These are phyloP conservation scores for Arthrobotrys pseudoclavata DNA, from an alignment of 2,329 filamentous ascomycete species.

Conservation along the genomic window DNA sequence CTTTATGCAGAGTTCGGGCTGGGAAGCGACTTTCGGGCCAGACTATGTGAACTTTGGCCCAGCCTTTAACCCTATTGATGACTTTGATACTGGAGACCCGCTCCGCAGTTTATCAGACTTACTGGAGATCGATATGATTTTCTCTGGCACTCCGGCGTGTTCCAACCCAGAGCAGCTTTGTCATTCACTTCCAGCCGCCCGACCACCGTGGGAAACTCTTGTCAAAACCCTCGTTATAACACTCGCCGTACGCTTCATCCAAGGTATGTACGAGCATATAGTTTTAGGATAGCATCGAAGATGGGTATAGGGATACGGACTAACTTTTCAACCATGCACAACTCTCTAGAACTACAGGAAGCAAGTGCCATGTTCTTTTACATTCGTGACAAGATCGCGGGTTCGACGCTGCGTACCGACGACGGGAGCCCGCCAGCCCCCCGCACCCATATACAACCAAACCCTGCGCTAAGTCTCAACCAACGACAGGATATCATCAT, in stretches of 20 bases:
- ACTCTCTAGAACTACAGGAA: not conserved
- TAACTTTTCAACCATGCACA: no score
- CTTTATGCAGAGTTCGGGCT: slow-evolving; percentile 1
- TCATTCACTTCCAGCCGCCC: not conserved
- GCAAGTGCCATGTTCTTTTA: not conserved
- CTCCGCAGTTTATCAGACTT: not conserved
- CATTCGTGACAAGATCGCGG: not conserved
- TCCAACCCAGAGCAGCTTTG: no score
- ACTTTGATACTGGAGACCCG: no score
- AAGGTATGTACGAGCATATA: not conserved
- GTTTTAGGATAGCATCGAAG: no score
- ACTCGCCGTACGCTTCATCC: not conserved
- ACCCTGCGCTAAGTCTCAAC: not conserved
- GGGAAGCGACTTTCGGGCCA: not conserved
- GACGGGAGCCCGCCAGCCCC: not conserved
- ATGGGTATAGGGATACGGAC: no score
- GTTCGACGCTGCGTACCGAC: not conserved
- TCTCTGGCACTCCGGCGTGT: no score
- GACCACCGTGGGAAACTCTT: not conserved
- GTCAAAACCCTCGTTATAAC: not conserved
- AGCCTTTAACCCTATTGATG: not conserved
- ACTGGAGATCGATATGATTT: not conserved
- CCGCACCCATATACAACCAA: not conserved
- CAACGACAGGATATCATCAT: not conserved
- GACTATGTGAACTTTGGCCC: not conserved